Percentiles rank a stretch among this genome's conserved stretches.
Evolutionary conservation across 768 basidiomycete species (phyloP).

Genomic region (Mycena rosella): DNA sequence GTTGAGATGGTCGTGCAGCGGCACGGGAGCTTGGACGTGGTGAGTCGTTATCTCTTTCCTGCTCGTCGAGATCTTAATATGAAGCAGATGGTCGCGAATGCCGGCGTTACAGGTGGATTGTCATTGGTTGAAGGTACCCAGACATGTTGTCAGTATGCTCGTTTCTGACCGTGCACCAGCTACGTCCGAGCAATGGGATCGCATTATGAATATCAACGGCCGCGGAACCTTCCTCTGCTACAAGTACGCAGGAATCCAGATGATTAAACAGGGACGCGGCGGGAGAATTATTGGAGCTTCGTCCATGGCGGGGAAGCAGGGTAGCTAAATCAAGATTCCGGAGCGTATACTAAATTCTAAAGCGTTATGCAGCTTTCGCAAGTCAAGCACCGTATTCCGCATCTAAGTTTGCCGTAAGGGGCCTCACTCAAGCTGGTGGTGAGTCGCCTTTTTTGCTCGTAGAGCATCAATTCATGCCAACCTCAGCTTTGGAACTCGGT

Average conservation of each 20-base stretch:
- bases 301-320: constrained; percentile 54
- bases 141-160: background rate
- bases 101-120: constrained; percentile 35
- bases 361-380: background rate
- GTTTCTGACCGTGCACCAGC: constrained; percentile 17
- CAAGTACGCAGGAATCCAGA: constrained; percentile 50
- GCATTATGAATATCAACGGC: constrained; percentile 44
- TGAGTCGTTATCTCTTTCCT: background rate
- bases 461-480: background rate
- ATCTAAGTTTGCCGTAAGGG: constrained; percentile 58
- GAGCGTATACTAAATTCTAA: background rate
- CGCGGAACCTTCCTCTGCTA: constrained; percentile 51
- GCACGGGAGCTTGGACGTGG: constrained; percentile 49
- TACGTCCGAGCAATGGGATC: constrained; percentile 41
- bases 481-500: constrained; percentile 47
- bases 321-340: constrained; percentile 29
- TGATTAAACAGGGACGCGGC: constrained; percentile 56
- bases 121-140: constrained; percentile 25
- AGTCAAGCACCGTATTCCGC: constrained; percentile 45
- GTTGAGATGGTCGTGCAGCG: constrained; percentile 41
- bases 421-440: constrained; percentile 55
- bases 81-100: constrained; percentile 45
- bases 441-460: constrained; percentile 8
- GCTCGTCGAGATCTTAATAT: background rate
- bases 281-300: constrained; percentile 55